These are phyloP conservation scores for Daldinia caldariorum DNA, from an alignment of 495 filamentous ascomycete genomes.

Conservation along the genomic window DNA sequence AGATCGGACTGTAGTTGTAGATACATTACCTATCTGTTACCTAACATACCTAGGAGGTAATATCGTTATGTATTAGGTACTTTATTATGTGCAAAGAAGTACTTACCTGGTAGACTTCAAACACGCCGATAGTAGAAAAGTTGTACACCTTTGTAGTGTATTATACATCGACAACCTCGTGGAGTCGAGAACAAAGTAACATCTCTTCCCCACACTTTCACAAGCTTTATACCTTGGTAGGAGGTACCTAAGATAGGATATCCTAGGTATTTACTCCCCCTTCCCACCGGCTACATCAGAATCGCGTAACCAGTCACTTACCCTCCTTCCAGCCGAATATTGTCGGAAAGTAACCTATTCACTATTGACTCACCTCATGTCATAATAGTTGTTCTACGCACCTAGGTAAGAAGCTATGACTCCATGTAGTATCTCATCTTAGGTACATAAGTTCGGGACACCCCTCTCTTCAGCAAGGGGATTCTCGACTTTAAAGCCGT, in stretches of 20 bases:
- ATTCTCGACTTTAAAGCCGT: conserved; percentile 27
- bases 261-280: conserved; percentile 20
- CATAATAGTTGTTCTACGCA: conserved; percentile 24
- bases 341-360: conserved; percentile 16
- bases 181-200: conserved; percentile 5
- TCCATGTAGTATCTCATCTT: background rate
- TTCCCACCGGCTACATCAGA: conserved; percentile 43
- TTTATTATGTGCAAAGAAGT: conserved; percentile 12
- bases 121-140: background rate
- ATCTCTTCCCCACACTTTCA: conserved; percentile 50
- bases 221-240: conserved; percentile 47
- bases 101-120: conserved; percentile 19
- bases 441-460: conserved; percentile 35
- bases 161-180: background rate
- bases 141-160: background rate
- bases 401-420: no score
- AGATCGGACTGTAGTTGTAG: background rate
- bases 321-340: conserved; percentile 46
- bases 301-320: conserved; percentile 46
- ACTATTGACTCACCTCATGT: conserved; percentile 27
- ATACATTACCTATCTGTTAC: background rate
- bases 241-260: conserved; percentile 24
- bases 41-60: no score
- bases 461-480: conserved; percentile 28
- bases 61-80: no score